These are phyloP conservation scores for Triangularia verruculosa DNA, from an alignment of 2,329 filamentous ascomycete species.

Conservation along the genomic window DNA sequence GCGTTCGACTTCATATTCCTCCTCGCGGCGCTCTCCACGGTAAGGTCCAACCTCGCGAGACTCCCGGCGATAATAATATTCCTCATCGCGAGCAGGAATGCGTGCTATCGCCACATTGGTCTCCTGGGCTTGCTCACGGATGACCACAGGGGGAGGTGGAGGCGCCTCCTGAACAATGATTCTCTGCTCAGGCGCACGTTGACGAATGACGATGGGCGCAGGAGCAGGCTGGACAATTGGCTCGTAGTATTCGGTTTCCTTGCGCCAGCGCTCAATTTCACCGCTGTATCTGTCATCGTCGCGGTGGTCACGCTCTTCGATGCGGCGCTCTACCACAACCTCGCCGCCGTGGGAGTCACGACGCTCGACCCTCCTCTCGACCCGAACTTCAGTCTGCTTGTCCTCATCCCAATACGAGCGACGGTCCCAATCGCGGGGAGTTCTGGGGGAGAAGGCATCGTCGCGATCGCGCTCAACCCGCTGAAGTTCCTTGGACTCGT, in stretches of 20 bases:
- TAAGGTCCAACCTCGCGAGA: conserved; percentile 43
- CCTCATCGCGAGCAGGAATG: conserved; percentile 38
- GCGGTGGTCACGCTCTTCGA: conserved; percentile 43
- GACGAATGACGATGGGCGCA: conserved; percentile 43
- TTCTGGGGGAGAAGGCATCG: conserved; percentile 30
- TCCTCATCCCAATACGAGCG: conserved; percentile 37
- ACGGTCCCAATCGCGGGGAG: conserved; percentile 34
- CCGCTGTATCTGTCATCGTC: conserved; percentile 36
- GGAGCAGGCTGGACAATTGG: conserved; percentile 43
- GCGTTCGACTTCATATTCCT: conserved; percentile 35
- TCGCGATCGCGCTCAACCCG: conserved; percentile 37
- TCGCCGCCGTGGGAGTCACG: conserved; percentile 45
- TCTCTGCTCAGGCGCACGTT: conserved; percentile 43
- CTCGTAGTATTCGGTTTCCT: conserved; percentile 61
- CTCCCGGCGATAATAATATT: conserved; percentile 52
- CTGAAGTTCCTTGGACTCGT: conserved; percentile 45
- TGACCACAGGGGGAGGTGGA: conserved; percentile 44
- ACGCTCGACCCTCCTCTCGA: conserved; percentile 43
- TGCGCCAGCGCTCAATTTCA: conserved; percentile 58
- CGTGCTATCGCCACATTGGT: conserved; percentile 36
- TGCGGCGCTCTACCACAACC: conserved; percentile 52
- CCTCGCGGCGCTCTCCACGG: conserved; percentile 34
- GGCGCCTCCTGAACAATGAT: conserved; percentile 48
- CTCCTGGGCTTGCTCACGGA: conserved; percentile 29
- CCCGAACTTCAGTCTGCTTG: conserved; percentile 41